Conservation (phyloP, 2,329 filamentous ascomycete species). For the Aspergillus udagawae region DNA sequence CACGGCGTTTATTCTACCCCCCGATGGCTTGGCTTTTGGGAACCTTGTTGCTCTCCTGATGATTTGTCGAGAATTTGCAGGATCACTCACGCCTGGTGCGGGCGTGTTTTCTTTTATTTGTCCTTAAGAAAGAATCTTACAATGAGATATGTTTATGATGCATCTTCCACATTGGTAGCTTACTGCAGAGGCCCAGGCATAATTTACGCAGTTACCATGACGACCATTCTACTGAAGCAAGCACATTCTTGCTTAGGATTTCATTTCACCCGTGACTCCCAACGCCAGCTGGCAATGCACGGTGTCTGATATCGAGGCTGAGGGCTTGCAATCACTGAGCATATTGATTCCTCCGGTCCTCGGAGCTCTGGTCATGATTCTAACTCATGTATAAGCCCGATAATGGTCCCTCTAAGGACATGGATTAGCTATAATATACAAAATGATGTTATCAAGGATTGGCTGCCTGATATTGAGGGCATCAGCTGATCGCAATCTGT, state of each 20-base stretch:
- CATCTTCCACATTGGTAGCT: neutral
- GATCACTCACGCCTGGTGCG: neutral
- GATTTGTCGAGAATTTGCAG: neutral
- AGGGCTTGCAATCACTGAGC: neutral
- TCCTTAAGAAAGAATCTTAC: neutral
- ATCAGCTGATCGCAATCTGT: conserved; percentile 4
- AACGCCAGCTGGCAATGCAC: neutral
- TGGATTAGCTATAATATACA: neutral
- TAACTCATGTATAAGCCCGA: neutral
- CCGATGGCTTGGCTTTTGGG: neutral
- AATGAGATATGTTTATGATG: neutral
- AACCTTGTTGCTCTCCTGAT: neutral
- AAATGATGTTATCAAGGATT: neutral
- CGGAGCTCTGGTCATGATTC: neutral
- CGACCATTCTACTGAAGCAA: no score
- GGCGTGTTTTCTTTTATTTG: neutral
- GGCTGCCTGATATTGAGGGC: neutral
- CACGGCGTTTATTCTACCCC: neutral
- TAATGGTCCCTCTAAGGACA: neutral
- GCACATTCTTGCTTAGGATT: neutral
- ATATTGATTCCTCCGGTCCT: neutral
- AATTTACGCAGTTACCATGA: neutral
- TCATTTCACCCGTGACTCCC: neutral
- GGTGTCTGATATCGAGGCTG: neutral
- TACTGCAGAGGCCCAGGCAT: neutral